A percentile compares a stretch with the other conserved stretches of the same genome.
These are phyloP conservation scores for Phytophthora niederhauseri DNA, from an alignment of 352 stramenopile genomes.

Conservation along the genomic window DNA sequence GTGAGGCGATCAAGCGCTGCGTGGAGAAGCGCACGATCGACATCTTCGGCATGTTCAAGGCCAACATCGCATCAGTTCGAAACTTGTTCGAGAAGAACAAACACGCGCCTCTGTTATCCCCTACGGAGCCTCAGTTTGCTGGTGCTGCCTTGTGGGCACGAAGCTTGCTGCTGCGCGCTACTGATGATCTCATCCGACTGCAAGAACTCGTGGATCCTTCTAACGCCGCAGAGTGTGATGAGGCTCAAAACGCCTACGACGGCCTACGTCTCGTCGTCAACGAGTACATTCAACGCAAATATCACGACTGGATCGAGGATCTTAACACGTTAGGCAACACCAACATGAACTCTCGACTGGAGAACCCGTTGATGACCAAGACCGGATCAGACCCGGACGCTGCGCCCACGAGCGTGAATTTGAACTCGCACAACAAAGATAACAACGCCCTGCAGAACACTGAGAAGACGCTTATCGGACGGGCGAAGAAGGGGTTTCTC, in stretches of 20 bases:
- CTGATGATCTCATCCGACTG: slow-evolving; percentile 76
- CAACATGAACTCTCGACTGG: slow-evolving; percentile 81
- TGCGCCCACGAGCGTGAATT: slow-evolving; percentile 31
- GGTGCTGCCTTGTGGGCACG: slow-evolving; percentile 93
- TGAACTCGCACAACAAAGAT: slow-evolving; percentile 51
- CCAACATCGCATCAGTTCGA: slow-evolving; percentile 71
- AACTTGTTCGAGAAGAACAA: slow-evolving; percentile 95
- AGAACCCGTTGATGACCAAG: slow-evolving; percentile 91
- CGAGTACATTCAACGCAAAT: slow-evolving; percentile 91
- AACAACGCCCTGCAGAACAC: slow-evolving; percentile 75
- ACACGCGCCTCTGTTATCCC: slow-evolving; percentile 74
- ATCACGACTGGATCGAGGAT: slow-evolving; percentile 92
- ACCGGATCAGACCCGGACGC: slow-evolving; percentile 35
- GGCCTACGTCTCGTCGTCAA: slow-evolving; percentile 84
- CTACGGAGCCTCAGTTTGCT: slow-evolving; percentile 93
- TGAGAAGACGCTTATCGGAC: slow-evolving; percentile 80
- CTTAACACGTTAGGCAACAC: slow-evolving; percentile 78
- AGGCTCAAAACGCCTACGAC: slow-evolving; percentile 77
- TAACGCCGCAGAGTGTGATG: slow-evolving; percentile 78
- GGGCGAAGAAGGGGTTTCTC: slow-evolving; percentile 86
- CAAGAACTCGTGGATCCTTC: slow-evolving; percentile 74
- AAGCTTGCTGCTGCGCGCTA: slow-evolving; percentile 80
- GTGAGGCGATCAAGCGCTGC: slow-evolving; percentile 93
- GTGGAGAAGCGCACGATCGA: slow-evolving; percentile 95
- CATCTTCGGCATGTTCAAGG: slow-evolving; percentile 93